These are phyloP conservation scores for Solanum chmielewskii DNA, from an alignment of 257 asterid species.

Conservation along the genomic window DNA sequence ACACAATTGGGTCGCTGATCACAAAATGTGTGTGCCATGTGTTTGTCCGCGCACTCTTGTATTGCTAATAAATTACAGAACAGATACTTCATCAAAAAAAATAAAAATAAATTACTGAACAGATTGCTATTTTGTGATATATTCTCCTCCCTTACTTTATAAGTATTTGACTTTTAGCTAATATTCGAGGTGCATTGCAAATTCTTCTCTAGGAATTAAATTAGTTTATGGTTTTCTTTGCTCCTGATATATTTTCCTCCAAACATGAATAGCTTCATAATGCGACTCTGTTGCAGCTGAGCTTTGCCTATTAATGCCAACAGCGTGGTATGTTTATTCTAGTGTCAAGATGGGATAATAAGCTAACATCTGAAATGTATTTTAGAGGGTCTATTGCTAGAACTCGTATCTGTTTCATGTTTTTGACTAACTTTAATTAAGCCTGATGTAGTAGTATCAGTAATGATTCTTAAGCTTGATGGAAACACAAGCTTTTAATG, in stretches of 20 bases:
- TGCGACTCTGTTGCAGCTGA: neutral
- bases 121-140: neutral
- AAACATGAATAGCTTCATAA: neutral
- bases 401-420: neutral
- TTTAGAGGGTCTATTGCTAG: neutral
- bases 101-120: neutral
- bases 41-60: neutral
- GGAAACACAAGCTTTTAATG: neutral
- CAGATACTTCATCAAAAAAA: neutral
- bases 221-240: neutral
- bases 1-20: neutral
- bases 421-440: neutral
- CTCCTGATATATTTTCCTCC: neutral
- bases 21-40: neutral
- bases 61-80: neutral
- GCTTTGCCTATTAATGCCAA: neutral
- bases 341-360: neutral
- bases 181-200: neutral
- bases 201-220: neutral
- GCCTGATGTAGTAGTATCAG: neutral
- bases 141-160: neutral
- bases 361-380: neutral
- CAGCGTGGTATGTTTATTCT: neutral
- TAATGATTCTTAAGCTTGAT: neutral
- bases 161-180: neutral